Base-by-base conservation (phyloP, 1,139 yeast genomes). In the Saccharomyces hybrid region DNA sequence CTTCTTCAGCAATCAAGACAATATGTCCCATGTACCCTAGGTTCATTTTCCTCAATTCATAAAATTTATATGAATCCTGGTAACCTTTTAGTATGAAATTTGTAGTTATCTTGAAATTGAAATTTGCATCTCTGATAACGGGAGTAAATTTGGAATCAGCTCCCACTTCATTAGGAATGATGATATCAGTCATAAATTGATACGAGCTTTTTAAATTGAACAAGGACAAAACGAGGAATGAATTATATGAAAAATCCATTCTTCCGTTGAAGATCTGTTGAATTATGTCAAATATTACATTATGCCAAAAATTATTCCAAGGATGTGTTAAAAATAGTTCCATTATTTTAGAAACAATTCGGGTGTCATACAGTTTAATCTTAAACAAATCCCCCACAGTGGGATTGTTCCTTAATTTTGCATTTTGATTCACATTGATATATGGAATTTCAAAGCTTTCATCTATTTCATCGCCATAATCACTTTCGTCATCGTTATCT, bases 11-110 rank as follows among this genome's bases (percentile, higher is more conserved):
- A 58, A 95, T 91, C 59, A 93, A 76, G 0, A 97, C 93, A 67
- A 93, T 76, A 71, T 93, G 99, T 29, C 99, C 99, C 96, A 93
- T 95, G 70, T 87, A 95, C 1, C 99, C 99, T 56, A 91, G 75
- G 60, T 97, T 80, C 59, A 88, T 78, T 1, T 88, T 86, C 54
- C 83, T 81, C 56, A 73, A 73, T 67, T 83, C 87, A 56, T 71
- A 73, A 68, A 87, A 87, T 54, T 82, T 82, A 55, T 82, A 81
- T 61, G 96, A 90, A 56, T 80, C 76, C 60, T 77, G 74, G 68
- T 93, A 96, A 7, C 98, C 98, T 56, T 85, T 82, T 53, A 91
- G 81, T 54, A 93, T 90, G 53, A 85, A 79, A 63, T 83, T 81
- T 25, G 93, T 88, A 55, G 95, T 85, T 51, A 83, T 78, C 47